These are phyloP conservation scores for Malassezia psittaci DNA, from an alignment of 1,284 basidiomycete genomes.

Conservation along the genomic window DNA sequence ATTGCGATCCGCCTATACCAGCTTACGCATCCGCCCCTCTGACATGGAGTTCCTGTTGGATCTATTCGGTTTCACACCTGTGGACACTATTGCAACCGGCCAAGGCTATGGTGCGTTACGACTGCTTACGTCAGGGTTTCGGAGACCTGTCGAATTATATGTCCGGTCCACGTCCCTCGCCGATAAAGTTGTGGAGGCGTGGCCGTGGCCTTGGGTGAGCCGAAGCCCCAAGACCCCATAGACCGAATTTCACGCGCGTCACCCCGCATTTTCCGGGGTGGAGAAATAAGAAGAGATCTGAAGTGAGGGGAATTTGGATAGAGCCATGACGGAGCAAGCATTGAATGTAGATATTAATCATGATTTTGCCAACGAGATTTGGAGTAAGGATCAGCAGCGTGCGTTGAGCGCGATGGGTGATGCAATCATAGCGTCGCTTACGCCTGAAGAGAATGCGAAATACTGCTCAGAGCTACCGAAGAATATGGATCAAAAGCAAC, in stretches of 20 bases:
- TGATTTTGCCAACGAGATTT: conserved; percentile 3
- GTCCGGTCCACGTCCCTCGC: neutral
- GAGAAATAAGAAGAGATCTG: neutral
- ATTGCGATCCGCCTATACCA: conserved; percentile 8
- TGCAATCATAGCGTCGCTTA: conserved; percentile 32
- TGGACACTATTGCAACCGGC: conserved; percentile 5
- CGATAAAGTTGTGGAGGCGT: neutral
- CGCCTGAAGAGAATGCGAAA: conserved; percentile 28
- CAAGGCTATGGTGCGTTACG: conserved; percentile 5
- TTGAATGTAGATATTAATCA: neutral
- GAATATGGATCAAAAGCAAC: conserved; percentile 28
- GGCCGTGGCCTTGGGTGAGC: conserved; percentile 12
- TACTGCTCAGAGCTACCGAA: conserved; percentile 30
- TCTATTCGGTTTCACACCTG: neutral
- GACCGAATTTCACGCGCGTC: neutral
- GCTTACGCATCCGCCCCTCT: conserved; percentile 7
- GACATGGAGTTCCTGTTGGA: conserved; percentile 8
- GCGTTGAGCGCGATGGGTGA: conserved; percentile 40
- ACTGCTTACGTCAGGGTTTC: conserved; percentile 4
- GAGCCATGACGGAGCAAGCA: neutral
- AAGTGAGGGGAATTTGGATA: neutral
- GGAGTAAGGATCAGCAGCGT: conserved; percentile 22
- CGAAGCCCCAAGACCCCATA: neutral
- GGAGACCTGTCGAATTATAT: conserved; percentile 2
- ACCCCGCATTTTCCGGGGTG: too few species aligned